A percentile compares a stretch with the other conserved stretches of the same genome.
Conservation (phyloP, 2,329 filamentous ascomycete species). For the Rasamsonia emersonii region DNA sequence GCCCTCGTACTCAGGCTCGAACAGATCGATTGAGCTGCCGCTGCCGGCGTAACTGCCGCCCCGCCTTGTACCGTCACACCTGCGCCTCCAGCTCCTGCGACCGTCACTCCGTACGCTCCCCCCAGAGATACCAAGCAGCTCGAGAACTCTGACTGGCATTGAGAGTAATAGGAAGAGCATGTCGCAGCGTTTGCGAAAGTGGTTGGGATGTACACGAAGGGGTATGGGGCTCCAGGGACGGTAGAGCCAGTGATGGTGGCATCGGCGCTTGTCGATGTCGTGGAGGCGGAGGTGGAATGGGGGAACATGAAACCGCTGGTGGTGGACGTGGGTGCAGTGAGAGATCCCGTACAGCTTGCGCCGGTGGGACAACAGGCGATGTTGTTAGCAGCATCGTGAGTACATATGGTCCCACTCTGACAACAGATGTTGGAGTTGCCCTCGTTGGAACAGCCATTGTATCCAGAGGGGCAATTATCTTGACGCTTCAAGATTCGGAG, state of each 20-base stretch:
- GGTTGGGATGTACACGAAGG: conserved; percentile 46
- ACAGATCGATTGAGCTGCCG: conserved; percentile 35
- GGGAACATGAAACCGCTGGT: conserved; percentile 28
- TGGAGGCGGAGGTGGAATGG: conserved; percentile 21
- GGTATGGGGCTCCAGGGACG: conserved; percentile 43
- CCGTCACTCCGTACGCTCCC: conserved; percentile 44
- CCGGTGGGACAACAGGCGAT: conserved; percentile 55
- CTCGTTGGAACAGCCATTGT: conserved; percentile 44
- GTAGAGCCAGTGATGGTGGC: conserved; percentile 41
- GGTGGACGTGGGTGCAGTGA: conserved; percentile 26
- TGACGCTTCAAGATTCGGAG: conserved; percentile 24
- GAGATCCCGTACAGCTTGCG: conserved; percentile 49
- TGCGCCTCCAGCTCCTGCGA: conserved; percentile 38
- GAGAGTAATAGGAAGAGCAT: conserved; percentile 47
- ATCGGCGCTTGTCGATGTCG: conserved; percentile 22
- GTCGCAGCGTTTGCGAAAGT: conserved; percentile 43
- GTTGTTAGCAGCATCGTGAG: conserved; percentile 47
- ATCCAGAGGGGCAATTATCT: conserved; percentile 42
- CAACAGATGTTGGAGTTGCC: conserved; percentile 50
- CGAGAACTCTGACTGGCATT: conserved; percentile 41
- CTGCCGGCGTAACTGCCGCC: conserved; percentile 33
- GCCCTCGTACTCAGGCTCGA: conserved; percentile 38
- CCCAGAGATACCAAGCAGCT: conserved; percentile 38
- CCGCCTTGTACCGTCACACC: conserved; percentile 41
- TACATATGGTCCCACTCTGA: conserved; percentile 44